Percentiles rank a stretch among this genome's conserved stretches.
Conservation (phyloP, 1,139 yeast species). For the Candida pseudoviswanathii region DNA sequence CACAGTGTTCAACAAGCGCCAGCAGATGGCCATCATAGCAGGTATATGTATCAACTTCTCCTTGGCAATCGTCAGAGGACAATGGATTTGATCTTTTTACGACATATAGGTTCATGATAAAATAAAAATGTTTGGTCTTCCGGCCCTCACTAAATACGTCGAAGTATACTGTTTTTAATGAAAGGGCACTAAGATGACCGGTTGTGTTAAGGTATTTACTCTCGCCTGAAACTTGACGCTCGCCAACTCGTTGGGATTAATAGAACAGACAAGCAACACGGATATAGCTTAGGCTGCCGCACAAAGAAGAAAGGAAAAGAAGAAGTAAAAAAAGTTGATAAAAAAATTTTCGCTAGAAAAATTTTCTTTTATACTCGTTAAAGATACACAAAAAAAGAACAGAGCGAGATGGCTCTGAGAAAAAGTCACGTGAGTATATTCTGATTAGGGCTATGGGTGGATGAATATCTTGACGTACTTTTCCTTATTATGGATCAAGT, state of each 20-base stretch:
- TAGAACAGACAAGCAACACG: conserved; percentile 59
- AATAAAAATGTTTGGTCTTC: conserved; percentile 54
- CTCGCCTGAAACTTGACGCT: conserved; percentile 61
- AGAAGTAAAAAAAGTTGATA: conserved; percentile 5
- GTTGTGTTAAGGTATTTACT: conserved; percentile 24
- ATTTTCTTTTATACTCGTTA: conserved; percentile 4
- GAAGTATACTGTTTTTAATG: conserved; percentile 25
- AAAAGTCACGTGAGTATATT: too few relatives aligned
- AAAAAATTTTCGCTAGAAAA: conserved; percentile 7
- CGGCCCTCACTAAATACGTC: conserved; percentile 47
- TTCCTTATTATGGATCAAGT: conserved; percentile 38
- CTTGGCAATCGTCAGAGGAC: conserved; percentile 56
- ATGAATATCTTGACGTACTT: conserved; percentile 30
- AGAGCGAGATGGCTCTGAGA: neutral
- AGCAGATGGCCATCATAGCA: conserved; percentile 61
- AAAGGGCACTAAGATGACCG: conserved; percentile 56
- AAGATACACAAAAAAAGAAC: too few relatives aligned
- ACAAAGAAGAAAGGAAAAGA: conserved; percentile 34
- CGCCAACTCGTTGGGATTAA: conserved; percentile 54
- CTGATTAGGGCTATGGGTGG: conserved; percentile 1
- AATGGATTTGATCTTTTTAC: conserved; percentile 42
- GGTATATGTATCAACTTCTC: conserved; percentile 62
- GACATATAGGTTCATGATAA: too few relatives aligned
- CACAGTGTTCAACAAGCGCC: conserved; percentile 56
- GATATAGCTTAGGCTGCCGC: conserved; percentile 61